Conservation (phyloP, 345 rosid genomes). For the Eucalyptus tenuipes region DNA sequence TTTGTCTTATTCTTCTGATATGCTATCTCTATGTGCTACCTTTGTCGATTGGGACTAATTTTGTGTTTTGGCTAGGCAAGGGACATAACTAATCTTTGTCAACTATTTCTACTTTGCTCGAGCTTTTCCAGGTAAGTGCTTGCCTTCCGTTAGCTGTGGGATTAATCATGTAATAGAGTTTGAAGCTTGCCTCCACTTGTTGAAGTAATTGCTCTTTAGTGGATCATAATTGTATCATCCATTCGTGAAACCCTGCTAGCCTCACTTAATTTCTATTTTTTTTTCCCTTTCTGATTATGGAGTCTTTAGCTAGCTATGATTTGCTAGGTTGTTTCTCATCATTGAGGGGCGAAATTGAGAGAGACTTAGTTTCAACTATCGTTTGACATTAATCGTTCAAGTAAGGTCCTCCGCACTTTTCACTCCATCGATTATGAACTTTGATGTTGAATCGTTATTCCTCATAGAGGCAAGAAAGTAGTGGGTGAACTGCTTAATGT, state of each 20-base stretch:
- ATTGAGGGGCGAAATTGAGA: background rate
- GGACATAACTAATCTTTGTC: background rate
- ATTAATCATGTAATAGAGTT: background rate
- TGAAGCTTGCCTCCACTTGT: background rate
- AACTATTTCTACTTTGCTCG: background rate
- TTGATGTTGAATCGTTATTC: background rate
- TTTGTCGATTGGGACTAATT: background rate
- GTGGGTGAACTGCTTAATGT: background rate
- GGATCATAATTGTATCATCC: background rate
- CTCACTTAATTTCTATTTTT: background rate
- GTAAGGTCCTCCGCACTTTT: background rate
- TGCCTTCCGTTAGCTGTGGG: background rate
- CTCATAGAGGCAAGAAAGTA: background rate
- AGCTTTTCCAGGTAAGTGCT: background rate
- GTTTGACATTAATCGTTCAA: background rate
- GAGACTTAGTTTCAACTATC: background rate
- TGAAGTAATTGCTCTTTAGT: background rate
- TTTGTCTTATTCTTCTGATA: background rate
- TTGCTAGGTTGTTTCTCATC: background rate
- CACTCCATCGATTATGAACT: background rate
- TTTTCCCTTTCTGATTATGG: background rate
- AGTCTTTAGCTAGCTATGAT: background rate
- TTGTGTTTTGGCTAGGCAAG: background rate
- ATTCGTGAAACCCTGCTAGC: background rate
- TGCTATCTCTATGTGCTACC: background rate